Evolutionary conservation across 305 asterid genomes (phyloP).

Genomic region (Withania somnifera): DNA sequence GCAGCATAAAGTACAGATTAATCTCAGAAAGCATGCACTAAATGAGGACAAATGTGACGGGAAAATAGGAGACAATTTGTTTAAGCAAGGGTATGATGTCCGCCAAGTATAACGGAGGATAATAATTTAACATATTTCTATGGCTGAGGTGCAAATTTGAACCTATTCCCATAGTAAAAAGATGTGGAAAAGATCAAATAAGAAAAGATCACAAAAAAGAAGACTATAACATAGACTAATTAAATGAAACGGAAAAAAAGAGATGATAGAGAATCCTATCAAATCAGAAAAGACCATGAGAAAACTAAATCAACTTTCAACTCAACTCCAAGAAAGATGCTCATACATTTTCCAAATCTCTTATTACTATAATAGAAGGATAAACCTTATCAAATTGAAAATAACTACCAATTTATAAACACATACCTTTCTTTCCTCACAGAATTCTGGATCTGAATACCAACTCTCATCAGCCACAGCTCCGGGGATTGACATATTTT

Average conservation of each 20-base stretch:
- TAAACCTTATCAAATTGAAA: neutral
- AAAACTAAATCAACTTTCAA: neutral
- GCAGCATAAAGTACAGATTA: neutral
- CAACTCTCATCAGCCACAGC: constrained; percentile 46
- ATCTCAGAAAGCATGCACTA: neutral
- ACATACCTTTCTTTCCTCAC: constrained; percentile 30
- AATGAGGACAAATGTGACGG: neutral
- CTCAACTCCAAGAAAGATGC: neutral
- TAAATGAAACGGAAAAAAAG: no score
- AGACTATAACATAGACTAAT: no score
- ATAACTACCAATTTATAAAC: neutral
- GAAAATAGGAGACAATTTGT: neutral
- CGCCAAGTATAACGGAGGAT: neutral
- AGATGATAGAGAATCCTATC: no score
- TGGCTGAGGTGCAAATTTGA: neutral
- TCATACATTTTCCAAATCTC: neutral
- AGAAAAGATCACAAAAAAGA: neutral
- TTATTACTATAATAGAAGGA: neutral
- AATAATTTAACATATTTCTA: neutral
- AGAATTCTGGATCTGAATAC: constrained; percentile 34
- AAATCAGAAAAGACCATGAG: neutral
- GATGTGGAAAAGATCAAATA: neutral
- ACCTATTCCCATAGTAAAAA: neutral
- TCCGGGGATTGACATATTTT: constrained; percentile 31
- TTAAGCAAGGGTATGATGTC: neutral